These are phyloP conservation scores for Colletotrichum phormii DNA, from an alignment of 2,329 filamentous ascomycete species.

Conservation along the genomic window DNA sequence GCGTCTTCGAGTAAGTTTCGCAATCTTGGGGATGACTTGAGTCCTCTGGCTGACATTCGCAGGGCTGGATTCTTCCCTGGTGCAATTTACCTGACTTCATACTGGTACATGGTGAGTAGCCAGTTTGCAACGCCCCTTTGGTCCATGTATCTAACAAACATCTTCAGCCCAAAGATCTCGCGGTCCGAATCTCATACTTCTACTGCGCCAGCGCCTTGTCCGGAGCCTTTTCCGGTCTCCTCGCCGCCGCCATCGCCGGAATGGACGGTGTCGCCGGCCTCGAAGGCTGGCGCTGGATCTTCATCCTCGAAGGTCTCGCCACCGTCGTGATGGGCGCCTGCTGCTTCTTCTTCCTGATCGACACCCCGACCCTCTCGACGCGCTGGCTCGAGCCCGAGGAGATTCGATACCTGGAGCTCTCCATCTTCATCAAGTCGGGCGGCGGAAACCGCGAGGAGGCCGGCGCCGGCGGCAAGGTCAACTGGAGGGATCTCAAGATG, in stretches of 20 bases:
- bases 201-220: conserved; percentile 78
- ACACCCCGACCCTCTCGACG: conserved; percentile 40
- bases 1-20: conserved; percentile 58
- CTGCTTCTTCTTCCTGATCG: conserved; percentile 40
- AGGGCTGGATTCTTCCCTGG: conserved; percentile 66
- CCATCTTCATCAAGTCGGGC: conserved; percentile 45
- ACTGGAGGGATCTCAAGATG: conserved; percentile 45
- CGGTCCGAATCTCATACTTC: conserved; percentile 68
- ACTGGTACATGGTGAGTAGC: background rate
- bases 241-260: conserved; percentile 69
- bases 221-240: conserved; percentile 71
- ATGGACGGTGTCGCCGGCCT: conserved; percentile 51
- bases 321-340: conserved; percentile 44
- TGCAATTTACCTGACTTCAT: conserved; percentile 56
- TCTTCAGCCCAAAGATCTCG: conserved; percentile 52
- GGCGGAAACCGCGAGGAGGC: conserved; percentile 39
- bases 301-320: conserved; percentile 39
- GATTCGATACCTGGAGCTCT: conserved; percentile 44
- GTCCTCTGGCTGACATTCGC: background rate
- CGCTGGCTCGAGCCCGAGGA: conserved; percentile 41
- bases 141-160: conserved; percentile 10
- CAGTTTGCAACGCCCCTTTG: background rate
- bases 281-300: conserved; percentile 56
- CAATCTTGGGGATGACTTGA: background rate
- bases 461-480: conserved; percentile 39